Base-by-base conservation (phyloP, 2,329 filamentous ascomycete genomes). In the Colletotrichum truncatum region DNA sequence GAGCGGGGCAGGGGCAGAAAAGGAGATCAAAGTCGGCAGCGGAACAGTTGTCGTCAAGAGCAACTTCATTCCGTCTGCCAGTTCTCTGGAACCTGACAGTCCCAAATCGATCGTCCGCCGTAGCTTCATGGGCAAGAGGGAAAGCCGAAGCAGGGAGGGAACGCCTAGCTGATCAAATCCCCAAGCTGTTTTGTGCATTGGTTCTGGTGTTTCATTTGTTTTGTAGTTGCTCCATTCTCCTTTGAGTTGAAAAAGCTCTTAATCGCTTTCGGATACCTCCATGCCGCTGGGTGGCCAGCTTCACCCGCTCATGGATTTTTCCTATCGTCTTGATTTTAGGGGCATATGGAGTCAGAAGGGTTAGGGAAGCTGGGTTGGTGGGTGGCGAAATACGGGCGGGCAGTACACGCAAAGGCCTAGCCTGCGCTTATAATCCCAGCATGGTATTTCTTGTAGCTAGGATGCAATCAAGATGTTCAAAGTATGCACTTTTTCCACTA, bases 41-140 rank as follows among this genome's bases (percentile, higher is more conserved):
- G 94, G 93, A 23, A 85, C 80, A 1, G 90, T 98, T 1, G 83
- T 88, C 0, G 76, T 98, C 48, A 91, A 89, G 81, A 96, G 91
- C 74, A 87, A 82, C 57, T 98, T 97, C 73, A 81, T 81, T 25
- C 78, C 78, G 8, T 78, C 74, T 10, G 79, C 82, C 1, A 77
- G 72, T 58, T 70, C 70, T 25, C 71, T 74, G 72, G 77, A 69
- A 66, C 77, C 80, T 1, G 81, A 82, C 32, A 86, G 82, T 69
- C 84, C 85, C 16, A 82, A 79, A 67, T 71, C 80, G 3, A 74
- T 78, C 25, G 72, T 86, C 54, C 81, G 87, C 52, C 81, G 84
- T 66, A 86, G 85, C 73, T 85, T 89, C 72, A 72, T 89, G 68
- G 80, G 82, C 71, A 88, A 87, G 77, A 79, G 83, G 57, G 83